A percentile compares a stretch with the other conserved stretches of the same genome.
phyloP scores from a whole-genome alignment of 2,329 filamentous ascomycete genomes.

The Ascochyta viciae-villosae region DNA sequence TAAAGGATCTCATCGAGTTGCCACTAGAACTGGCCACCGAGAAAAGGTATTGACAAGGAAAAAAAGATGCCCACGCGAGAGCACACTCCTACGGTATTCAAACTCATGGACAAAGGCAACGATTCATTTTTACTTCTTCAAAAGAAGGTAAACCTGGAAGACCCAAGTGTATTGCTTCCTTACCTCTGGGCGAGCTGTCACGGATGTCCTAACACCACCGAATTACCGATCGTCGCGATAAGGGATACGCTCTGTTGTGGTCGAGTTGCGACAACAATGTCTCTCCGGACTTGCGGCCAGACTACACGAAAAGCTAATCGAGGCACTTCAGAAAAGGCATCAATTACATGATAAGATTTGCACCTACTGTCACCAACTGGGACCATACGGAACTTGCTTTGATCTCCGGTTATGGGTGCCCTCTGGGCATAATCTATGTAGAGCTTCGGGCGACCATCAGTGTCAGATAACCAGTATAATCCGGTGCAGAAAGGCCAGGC shows the following conservation, averaged over 20 bases:
- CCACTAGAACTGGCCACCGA: no score
- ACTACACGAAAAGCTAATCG: conserved; percentile 9
- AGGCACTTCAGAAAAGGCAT: background rate
- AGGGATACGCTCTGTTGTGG: conserved; percentile 18
- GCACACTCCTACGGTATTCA: conserved; percentile 3
- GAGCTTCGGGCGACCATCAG: no score
- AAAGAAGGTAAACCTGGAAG: background rate
- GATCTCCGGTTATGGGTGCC: background rate
- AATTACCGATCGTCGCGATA: conserved; percentile 14
- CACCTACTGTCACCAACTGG: background rate
- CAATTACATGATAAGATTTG: background rate
- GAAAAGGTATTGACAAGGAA: no score
- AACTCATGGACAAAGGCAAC: conserved; percentile 1
- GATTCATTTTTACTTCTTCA: background rate
- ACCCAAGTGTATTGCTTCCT: background rate
- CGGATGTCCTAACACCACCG: conserved; percentile 16
- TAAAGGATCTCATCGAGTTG: no score
- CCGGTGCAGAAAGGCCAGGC: no score
- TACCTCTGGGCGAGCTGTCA: conserved; percentile 15
- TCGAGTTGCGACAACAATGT: conserved; percentile 14
- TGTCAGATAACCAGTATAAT: no score
- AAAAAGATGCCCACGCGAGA: no score
- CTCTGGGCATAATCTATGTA: background rate
- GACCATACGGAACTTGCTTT: background rate
- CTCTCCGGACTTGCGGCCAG: conserved; percentile 3